Evolutionary conservation across 768 basidiomycete species (phyloP).

Genomic region (Rhizopogon rudus): DNA sequence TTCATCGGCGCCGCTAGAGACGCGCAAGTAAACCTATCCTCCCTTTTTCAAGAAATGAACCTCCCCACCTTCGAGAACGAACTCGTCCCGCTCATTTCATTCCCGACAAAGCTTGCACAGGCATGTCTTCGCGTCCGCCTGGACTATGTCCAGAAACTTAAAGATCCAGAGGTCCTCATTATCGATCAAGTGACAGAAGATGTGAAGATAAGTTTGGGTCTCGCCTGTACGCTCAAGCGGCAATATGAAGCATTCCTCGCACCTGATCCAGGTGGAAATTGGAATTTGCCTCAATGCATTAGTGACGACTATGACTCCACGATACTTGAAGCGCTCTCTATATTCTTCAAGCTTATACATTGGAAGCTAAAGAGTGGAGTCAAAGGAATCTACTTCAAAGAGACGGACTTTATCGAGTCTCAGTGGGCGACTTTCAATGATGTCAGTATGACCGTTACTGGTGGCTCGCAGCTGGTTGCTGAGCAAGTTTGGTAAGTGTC

Average conservation of each 20-base stretch:
- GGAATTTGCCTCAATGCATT: constrained; percentile 87
- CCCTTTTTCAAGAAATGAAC: constrained; percentile 80
- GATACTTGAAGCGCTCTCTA: constrained; percentile 78
- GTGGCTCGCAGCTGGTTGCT: constrained; percentile 87
- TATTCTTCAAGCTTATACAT: constrained; percentile 91
- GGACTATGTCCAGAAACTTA: constrained; percentile 82
- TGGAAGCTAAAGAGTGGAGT: constrained; percentile 93
- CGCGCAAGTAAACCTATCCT: constrained; percentile 76
- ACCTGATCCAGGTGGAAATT: constrained; percentile 81
- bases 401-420: constrained; percentile 95
- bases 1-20: constrained; percentile 84
- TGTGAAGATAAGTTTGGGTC: constrained; percentile 82
- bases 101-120: constrained; percentile 92
- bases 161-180: constrained; percentile 83
- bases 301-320: constrained; percentile 87
- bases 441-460: constrained; percentile 81
- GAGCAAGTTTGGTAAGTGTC: constrained; percentile 86
- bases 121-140: constrained; percentile 87
- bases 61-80: constrained; percentile 89
- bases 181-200: constrained; percentile 95
- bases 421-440: constrained; percentile 96
- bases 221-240: constrained; percentile 92
- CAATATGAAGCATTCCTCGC: constrained; percentile 91
- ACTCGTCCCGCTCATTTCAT: constrained; percentile 88
- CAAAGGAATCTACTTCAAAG: constrained; percentile 93